Base-by-base conservation (phyloP, 495 filamentous ascomycete genomes). In the Penicilliopsis zonata region DNA sequence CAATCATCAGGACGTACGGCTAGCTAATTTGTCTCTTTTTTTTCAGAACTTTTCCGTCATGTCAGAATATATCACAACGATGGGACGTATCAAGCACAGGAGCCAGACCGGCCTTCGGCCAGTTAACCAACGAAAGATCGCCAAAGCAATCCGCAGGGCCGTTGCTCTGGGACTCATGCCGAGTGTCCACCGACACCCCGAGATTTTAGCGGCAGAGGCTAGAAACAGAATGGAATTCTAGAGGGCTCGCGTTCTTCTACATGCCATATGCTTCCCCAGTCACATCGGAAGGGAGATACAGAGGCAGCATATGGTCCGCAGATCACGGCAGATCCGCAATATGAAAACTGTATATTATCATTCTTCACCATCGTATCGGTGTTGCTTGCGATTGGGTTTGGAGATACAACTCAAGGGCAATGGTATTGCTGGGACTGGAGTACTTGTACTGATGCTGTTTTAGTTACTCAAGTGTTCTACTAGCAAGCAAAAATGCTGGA, bases 111-210 rank as follows among this genome's bases (percentile, higher is more conserved):
- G 88, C 4, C 61, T 96, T 33, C 69, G 85, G 23, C 78, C 80
- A 13, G 80, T 83, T 31, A 96, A 96, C 61, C 90, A 98, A 61
- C 67, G 90, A 34, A 80, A 81, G 53, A 78, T 96, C 50, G 81
- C 87, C 17, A 95, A 90, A 63, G 86, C 90, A 15, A 80, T 98
- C 31, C 65, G 92, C 42, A 68, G 90, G 42, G 77, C 83, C 21
- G 76, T 95, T 44, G 90, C 86, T 4, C 62, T 94, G 37, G 90
- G 90, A 2, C 63, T 98, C 25, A 82, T 96, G 75, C 92, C 90
- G 7, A 86, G 79, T 55, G 81, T 92, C 33, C 86, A 98, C 65
- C 57, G 65, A 38, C 92, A 98, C 59, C 90, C 90, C n/a, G 84
- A 95, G 55, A 63, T 95, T 17, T 50, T 98, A 47, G 63, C 63